A percentile compares a stretch with the other conserved stretches of the same genome.
These are phyloP conservation scores for Lipomyces yarrowii DNA, from an alignment of 1,139 yeast species.

Conservation along the genomic window DNA sequence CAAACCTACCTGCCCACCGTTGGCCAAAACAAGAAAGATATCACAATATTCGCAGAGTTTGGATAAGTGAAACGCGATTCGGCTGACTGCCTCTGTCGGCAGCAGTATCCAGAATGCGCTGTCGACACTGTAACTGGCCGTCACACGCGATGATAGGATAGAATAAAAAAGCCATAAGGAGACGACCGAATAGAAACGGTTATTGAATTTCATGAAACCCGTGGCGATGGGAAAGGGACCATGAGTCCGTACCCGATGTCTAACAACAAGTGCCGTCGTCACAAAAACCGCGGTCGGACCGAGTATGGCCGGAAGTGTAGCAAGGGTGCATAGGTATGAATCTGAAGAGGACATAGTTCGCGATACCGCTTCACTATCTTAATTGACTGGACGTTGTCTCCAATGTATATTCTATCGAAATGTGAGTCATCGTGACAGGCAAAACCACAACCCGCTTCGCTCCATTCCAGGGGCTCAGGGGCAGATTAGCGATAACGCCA, in stretches of 20 bases:
- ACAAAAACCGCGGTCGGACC: conserved; percentile 4
- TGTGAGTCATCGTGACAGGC: neutral
- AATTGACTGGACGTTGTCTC: neutral
- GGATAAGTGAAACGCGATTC: conserved; percentile 4
- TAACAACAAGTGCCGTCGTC: neutral
- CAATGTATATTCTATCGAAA: neutral
- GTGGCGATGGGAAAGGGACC: neutral
- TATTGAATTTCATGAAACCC: conserved; percentile 2
- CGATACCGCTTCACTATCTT: neutral
- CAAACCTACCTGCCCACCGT: conserved; percentile 6
- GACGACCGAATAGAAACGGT: neutral
- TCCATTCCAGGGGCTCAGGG: neutral
- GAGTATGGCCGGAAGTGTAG: conserved; percentile 3
- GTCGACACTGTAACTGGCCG: neutral
- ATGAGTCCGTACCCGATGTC: neutral
- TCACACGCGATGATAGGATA: conserved; percentile 1
- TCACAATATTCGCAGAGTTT: conserved; percentile 7
- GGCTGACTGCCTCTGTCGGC: neutral
- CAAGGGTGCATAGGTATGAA: neutral
- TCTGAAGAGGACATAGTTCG: conserved; percentile 1
- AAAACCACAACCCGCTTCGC: neutral
- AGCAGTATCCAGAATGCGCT: neutral
- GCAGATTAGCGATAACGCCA: too few relatives aligned
- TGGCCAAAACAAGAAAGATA: conserved; percentile 7
- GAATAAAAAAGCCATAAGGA: neutral